Conservation (phyloP, 129 eudicot species). For the Escallonia herrerae region DNA sequence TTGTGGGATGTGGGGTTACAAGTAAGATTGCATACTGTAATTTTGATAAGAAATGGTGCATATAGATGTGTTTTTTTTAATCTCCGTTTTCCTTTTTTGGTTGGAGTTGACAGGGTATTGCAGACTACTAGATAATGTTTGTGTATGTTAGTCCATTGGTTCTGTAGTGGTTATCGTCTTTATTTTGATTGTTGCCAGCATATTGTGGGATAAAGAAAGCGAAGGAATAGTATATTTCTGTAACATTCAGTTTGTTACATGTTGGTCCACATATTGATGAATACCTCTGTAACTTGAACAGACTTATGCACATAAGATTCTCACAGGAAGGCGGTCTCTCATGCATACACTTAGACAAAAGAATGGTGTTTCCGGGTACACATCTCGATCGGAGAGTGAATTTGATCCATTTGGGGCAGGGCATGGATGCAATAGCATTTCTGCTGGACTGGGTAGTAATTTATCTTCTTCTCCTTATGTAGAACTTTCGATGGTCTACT, state of each 20-base stretch:
- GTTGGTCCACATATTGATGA: conserved; percentile 10
- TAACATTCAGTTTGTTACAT: background rate
- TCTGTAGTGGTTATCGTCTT: background rate
- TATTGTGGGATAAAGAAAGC: background rate
- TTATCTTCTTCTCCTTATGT: background rate
- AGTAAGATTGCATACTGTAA: conserved; percentile 30
- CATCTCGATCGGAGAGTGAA: conserved; percentile 62
- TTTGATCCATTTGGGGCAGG: conserved; percentile 82
- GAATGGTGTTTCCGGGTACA: conserved; percentile 47
- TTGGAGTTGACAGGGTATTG: too few species aligned
- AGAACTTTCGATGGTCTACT: background rate
- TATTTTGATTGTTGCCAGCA: background rate
- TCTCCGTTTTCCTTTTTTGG: too few species aligned
- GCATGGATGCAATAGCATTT: conserved; percentile 95
- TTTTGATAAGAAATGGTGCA: too few species aligned
- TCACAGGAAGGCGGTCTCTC: conserved; percentile 77
- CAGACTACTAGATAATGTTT: too few species aligned
- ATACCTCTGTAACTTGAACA: conserved; percentile 26
- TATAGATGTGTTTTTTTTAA: too few species aligned
- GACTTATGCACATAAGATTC: conserved; percentile 86
- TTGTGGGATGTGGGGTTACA: conserved; percentile 87
- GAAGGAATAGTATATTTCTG: background rate
- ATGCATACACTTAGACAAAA: conserved; percentile 41
- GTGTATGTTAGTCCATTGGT: too few species aligned
- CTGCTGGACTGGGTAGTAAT: conserved; percentile 84